These are phyloP conservation scores for Suillus cothurnatus DNA, from an alignment of 768 basidiomycete species.

Conservation along the genomic window DNA sequence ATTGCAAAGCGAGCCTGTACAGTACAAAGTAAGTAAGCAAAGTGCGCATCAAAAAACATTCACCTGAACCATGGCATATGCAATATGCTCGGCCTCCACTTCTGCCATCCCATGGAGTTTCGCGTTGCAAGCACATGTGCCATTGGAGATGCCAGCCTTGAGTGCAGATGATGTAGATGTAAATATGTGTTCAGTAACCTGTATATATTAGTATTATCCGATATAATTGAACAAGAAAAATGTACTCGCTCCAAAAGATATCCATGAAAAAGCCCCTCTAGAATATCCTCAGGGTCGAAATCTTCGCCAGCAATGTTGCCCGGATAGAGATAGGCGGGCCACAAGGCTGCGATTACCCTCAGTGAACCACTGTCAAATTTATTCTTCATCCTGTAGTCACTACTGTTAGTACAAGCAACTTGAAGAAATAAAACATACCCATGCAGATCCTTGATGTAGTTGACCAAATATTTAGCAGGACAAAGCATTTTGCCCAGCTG, in stretches of 20 bases:
- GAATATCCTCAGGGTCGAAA: background rate
- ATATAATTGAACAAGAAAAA: background rate
- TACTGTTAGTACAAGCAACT: background rate
- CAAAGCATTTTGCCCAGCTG: constrained; percentile 6
- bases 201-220: background rate
- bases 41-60: background rate
- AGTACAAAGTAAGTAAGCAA: background rate
- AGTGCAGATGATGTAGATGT: constrained; percentile 1
- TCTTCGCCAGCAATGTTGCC: constrained; percentile 4
- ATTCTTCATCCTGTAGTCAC: background rate
- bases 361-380: background rate
- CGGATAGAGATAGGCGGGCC: constrained; percentile 9
- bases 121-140: background rate
- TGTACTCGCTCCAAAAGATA: constrained; percentile 5
- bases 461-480: background rate
- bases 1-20: background rate
- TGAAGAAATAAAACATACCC: background rate
- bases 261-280: constrained; percentile 2
- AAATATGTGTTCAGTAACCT: constrained; percentile 5
- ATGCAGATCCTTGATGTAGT: background rate
- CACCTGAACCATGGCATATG: constrained; percentile 2
- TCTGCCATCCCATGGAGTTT: constrained; percentile 7
- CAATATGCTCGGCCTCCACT: constrained; percentile 10
- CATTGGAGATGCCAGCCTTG: background rate
- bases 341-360: background rate